Conservation (phyloP, 2,329 filamentous ascomycete species). For the Colletotrichum echinochloae region DNA sequence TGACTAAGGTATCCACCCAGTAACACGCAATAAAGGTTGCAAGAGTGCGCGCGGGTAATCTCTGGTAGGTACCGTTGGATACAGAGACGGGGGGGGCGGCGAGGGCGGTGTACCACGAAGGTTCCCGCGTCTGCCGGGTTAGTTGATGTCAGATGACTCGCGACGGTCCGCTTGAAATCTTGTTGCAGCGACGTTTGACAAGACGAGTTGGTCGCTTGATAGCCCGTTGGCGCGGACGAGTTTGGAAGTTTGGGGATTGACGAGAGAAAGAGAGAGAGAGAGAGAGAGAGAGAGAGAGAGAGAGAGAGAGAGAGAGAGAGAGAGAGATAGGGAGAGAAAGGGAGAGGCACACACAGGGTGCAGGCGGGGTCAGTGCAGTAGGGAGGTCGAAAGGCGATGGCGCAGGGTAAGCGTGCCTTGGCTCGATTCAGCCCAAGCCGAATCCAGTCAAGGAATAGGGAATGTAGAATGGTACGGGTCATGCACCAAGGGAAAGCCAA, state of each 20-base stretch:
- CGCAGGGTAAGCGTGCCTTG: slow-evolving; percentile 11
- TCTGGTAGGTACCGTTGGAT: slow-evolving; percentile 7
- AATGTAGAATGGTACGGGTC: slow-evolving; percentile 7
- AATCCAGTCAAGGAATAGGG: slow-evolving; percentile 13
- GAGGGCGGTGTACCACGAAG: slow-evolving; percentile 29
- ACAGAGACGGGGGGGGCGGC: slow-evolving; percentile 15
- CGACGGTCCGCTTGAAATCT: slow-evolving; percentile 37
- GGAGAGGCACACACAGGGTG: background rate
- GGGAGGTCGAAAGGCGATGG: background rate
- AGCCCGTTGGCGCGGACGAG: background rate
- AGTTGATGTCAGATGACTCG: slow-evolving; percentile 37
- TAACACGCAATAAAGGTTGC: background rate
- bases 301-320: background rate
- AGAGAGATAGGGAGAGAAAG: background rate
- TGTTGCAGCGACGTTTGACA: slow-evolving; percentile 10
- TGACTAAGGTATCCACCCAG: background rate
- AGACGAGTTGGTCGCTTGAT: background rate
- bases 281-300: background rate
- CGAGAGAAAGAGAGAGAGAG: background rate
- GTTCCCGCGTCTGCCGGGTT: slow-evolving; percentile 33
- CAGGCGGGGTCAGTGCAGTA: background rate
- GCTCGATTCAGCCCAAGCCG: slow-evolving; percentile 11
- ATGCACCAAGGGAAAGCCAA: background rate
- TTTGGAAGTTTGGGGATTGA: background rate
- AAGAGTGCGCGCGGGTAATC: slow-evolving; percentile 7